Evolutionary conservation across 441 rosid genomes (phyloP).

Genomic region (Eutrema salsugineum): DNA sequence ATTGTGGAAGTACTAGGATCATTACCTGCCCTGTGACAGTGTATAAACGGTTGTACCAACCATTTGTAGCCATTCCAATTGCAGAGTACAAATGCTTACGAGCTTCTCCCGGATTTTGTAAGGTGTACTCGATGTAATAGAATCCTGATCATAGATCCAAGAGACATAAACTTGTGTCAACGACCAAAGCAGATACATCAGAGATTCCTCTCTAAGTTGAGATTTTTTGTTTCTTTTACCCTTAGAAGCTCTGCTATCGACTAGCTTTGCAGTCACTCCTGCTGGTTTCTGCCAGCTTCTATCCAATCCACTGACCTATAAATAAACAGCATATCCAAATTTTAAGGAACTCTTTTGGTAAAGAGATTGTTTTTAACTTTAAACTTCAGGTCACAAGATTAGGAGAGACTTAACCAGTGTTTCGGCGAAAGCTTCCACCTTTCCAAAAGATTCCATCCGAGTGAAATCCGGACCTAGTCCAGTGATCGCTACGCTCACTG

Average conservation of each 20-base stretch:
- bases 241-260: constrained; percentile 61
- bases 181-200: neutral
- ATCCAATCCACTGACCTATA: constrained; percentile 84
- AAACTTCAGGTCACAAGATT: neutral
- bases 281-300: constrained; percentile 93
- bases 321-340: neutral
- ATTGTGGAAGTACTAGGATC: neutral
- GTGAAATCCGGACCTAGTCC: constrained; percentile 96
- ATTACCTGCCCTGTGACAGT: constrained; percentile 89
- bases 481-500: constrained; percentile 54
- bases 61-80: constrained; percentile 84
- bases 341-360: neutral
- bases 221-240: constrained; percentile 41
- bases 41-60: constrained; percentile 92
- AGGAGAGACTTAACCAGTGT: constrained; percentile 51
- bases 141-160: constrained; percentile 44
- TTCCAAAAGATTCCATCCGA: constrained; percentile 90
- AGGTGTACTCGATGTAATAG: constrained; percentile 86
- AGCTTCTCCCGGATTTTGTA: constrained; percentile 87
- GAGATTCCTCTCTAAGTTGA: neutral
- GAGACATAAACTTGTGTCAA: neutral
- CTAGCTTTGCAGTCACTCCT: constrained; percentile 79
- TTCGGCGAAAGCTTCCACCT: constrained; percentile 89
- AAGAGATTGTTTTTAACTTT: neutral
- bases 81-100: constrained; percentile 69